phyloP scores from a whole-genome alignment of 2,329 filamentous ascomycete species.

The Apiospora hydei region DNA sequence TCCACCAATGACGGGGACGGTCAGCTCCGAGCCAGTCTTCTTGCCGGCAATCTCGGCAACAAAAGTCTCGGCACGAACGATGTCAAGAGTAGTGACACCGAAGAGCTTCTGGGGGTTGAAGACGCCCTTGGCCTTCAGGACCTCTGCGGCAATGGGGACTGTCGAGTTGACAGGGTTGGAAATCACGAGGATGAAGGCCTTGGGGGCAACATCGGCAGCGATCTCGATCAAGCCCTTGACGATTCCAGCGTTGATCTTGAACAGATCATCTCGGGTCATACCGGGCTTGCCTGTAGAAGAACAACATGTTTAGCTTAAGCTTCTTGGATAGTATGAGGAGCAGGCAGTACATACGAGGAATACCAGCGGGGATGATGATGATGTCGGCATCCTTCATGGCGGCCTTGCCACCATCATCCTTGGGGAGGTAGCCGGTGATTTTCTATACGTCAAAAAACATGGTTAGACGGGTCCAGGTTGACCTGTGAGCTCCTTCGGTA shows the following conservation, averaged over 20 bases:
- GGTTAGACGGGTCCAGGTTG: neutral
- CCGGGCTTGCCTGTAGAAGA: slow-evolving; percentile 85
- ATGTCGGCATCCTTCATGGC: slow-evolving; percentile 94
- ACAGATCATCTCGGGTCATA: slow-evolving; percentile 99
- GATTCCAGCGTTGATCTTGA: slow-evolving; percentile 99
- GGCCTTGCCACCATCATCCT: slow-evolving; percentile 82
- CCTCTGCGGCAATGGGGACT: slow-evolving; percentile 95
- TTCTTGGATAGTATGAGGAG: slow-evolving; percentile 5
- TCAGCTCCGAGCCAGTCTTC: slow-evolving; percentile 81
- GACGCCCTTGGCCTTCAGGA: slow-evolving; percentile 90
- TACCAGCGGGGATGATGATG: slow-evolving; percentile 95
- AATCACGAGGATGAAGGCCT: slow-evolving; percentile 95
- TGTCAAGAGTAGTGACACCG: slow-evolving; percentile 97
- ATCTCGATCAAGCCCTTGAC: slow-evolving; percentile 93
- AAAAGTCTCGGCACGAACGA: slow-evolving; percentile 97
- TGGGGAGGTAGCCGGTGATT: slow-evolving; percentile 86
- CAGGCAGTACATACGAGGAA: slow-evolving; percentile 77
- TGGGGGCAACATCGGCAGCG: slow-evolving; percentile 85
- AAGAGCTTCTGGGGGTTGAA: slow-evolving; percentile 97
- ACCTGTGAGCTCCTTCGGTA: slow-evolving; percentile 22
- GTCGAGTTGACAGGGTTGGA: slow-evolving; percentile 99
- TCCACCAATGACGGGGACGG: slow-evolving; percentile 91
- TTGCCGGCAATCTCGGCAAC: slow-evolving; percentile 85
- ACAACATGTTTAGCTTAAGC: slow-evolving; percentile 8
- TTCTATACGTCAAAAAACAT: slow-evolving; percentile 60